Conservation (phyloP, 1,284 basidiomycete species). For the Melampsora americana region DNA sequence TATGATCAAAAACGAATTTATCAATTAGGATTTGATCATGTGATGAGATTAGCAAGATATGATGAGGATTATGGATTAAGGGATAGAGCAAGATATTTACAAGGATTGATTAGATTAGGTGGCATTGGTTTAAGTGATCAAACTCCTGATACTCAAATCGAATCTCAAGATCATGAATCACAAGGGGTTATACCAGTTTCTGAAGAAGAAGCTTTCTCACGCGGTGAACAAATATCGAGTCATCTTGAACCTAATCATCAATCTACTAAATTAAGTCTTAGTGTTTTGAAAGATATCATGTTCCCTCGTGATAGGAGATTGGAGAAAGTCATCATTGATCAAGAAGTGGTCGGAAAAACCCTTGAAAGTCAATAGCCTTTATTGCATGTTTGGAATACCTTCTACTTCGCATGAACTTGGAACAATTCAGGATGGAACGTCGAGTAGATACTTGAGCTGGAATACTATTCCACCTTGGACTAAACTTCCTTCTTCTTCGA, state of each 20-base stretch:
- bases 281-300: constrained; percentile 25
- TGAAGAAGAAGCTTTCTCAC: constrained; percentile 34
- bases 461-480: constrained; percentile 40
- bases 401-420: background rate
- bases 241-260: background rate
- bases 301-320: constrained; percentile 7
- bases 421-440: background rate
- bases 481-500: constrained; percentile 9
- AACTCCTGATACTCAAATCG: constrained; percentile 8
- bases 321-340: background rate
- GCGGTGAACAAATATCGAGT: constrained; percentile 18
- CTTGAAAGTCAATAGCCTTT: constrained; percentile 11
- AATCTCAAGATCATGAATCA: constrained; percentile 10
- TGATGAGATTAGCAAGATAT: constrained; percentile 68
- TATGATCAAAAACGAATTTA: constrained; percentile 31
- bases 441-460: constrained; percentile 22
- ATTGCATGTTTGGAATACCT: constrained; percentile 23
- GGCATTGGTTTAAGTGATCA: constrained; percentile 10
- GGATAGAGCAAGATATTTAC: constrained; percentile 76
- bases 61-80: constrained; percentile 81
- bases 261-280: background rate
- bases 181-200: background rate
- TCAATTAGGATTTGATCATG: constrained; percentile 41
- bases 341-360: background rate
- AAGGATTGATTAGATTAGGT: constrained; percentile 58